A percentile compares a stretch with the other conserved stretches of the same genome.
Evolutionary conservation across 2,329 filamentous ascomycete species (phyloP).

Genomic region (Diaporthe sp.): DNA sequence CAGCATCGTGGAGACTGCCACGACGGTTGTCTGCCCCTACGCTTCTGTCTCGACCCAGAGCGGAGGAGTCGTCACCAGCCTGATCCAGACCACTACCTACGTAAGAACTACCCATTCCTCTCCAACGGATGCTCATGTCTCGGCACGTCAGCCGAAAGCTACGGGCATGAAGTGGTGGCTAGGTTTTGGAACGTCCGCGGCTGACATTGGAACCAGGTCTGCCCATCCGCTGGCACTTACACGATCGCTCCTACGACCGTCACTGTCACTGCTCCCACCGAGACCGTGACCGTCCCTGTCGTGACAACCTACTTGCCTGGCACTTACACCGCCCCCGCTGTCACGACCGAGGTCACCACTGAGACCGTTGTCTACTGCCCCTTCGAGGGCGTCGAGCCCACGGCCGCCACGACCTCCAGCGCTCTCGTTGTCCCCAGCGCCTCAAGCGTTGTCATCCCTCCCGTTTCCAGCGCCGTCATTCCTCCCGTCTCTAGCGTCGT

Average conservation of each 20-base stretch:
- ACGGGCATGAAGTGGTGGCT: not conserved
- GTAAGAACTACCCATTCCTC: constrained; percentile 45
- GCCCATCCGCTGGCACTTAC: constrained; percentile 81
- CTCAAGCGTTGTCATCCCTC: constrained; percentile 47
- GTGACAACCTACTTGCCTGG: constrained; percentile 76
- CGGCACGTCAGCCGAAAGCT: no score
- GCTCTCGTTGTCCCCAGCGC: constrained; percentile 43
- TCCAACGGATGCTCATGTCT: not conserved
- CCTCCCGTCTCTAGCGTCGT: constrained; percentile 70
- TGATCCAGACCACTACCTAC: constrained; percentile 78
- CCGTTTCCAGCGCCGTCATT: constrained; percentile 50
- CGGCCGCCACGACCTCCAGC: constrained; percentile 50
- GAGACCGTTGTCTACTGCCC: constrained; percentile 80
- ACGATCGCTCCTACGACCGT: constrained; percentile 80
- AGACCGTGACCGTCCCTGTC: constrained; percentile 74
- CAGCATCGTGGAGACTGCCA: constrained; percentile 71
- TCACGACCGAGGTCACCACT: constrained; percentile 78
- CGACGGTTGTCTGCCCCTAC: constrained; percentile 79
- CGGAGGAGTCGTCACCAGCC: constrained; percentile 73
- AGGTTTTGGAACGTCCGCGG: not conserved
- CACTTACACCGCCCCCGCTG: constrained; percentile 79
- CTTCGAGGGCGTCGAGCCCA: constrained; percentile 63
- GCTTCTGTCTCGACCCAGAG: constrained; percentile 72
- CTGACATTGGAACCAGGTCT: constrained; percentile 56
- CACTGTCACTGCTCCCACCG: constrained; percentile 64